Evolutionary conservation across 345 rosid species (phyloP).

Genomic region (Mercurialis annua): DNA sequence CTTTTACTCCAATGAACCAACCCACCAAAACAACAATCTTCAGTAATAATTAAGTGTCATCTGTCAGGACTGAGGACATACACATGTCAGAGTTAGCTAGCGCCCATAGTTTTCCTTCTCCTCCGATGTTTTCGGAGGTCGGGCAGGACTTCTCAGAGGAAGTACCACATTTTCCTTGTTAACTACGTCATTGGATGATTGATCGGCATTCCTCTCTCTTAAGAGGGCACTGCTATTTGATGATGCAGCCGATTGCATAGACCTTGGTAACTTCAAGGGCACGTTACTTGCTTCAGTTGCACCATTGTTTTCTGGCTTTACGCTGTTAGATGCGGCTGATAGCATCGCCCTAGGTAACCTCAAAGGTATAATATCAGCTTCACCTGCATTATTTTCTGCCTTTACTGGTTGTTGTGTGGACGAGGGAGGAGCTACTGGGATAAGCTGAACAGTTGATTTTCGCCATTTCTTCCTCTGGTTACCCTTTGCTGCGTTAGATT

Average conservation of each 20-base stretch:
- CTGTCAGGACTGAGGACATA: background rate
- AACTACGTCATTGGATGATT: conserved; percentile 32
- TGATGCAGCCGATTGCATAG: conserved; percentile 62
- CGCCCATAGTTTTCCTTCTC: conserved; percentile 67
- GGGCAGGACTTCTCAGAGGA: conserved; percentile 39
- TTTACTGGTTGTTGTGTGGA: conserved; percentile 32
- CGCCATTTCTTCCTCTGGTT: conserved; percentile 77
- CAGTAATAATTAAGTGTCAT: background rate
- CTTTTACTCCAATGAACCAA: background rate
- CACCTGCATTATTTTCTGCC: conserved; percentile 4
- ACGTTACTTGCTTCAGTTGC: conserved; percentile 29
- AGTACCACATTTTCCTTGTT: conserved; percentile 40
- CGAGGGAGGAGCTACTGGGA: conserved; percentile 56
- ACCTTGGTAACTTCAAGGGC: conserved; percentile 70
- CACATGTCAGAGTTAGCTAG: conserved; percentile 10
- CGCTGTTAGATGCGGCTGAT: conserved; percentile 39
- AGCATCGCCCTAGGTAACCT: conserved; percentile 85
- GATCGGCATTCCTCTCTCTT: conserved; percentile 75
- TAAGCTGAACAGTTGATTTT: conserved; percentile 63
- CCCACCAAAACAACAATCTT: background rate
- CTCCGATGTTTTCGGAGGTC: conserved; percentile 48
- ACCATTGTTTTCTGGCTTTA: conserved; percentile 17
- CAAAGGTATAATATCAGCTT: conserved; percentile 12
- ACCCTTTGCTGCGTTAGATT: conserved; percentile 63
- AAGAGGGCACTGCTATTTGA: conserved; percentile 56